phyloP scores from a whole-genome alignment of 257 asterid species.

The Petunia secreta region DNA sequence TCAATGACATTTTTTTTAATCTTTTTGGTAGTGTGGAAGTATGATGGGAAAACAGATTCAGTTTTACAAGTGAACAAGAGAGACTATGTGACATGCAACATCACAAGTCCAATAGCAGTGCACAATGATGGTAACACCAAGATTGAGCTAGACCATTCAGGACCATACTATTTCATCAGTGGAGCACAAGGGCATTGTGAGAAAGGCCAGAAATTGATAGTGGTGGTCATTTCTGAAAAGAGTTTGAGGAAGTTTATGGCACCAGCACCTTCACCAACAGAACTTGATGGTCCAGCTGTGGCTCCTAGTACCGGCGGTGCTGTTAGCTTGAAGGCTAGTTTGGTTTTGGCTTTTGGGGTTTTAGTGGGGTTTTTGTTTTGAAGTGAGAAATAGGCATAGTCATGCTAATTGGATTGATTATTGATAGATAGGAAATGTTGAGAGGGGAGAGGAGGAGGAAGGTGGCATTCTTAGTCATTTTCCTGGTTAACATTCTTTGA shows the following conservation, averaged over 20 bases:
- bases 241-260: conserved; percentile 39
- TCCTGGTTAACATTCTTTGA: neutral
- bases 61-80: conserved; percentile 64
- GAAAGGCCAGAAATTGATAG: conserved; percentile 72
- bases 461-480: conserved; percentile 13
- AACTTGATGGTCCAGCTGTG: conserved; percentile 45
- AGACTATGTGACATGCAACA: conserved; percentile 75
- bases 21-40: conserved; percentile 52
- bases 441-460: neutral
- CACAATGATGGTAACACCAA: conserved; percentile 55
- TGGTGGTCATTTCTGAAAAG: conserved; percentile 68
- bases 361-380: conserved; percentile 37
- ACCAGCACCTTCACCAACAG: conserved; percentile 73
- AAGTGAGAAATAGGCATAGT: neutral
- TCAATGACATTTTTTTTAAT: neutral
- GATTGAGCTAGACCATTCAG: conserved; percentile 63
- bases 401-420: no score
- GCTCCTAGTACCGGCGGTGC: conserved; percentile 56
- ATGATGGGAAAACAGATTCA: conserved; percentile 56
- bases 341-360: conserved; percentile 37
- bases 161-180: conserved; percentile 79
- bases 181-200: conserved; percentile 68
- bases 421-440: neutral
- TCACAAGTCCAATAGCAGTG: conserved; percentile 53
- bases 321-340: conserved; percentile 36